These are phyloP conservation scores for Secale cereale DNA, from an alignment of 176 grass and related monocot species.

Conservation along the genomic window DNA sequence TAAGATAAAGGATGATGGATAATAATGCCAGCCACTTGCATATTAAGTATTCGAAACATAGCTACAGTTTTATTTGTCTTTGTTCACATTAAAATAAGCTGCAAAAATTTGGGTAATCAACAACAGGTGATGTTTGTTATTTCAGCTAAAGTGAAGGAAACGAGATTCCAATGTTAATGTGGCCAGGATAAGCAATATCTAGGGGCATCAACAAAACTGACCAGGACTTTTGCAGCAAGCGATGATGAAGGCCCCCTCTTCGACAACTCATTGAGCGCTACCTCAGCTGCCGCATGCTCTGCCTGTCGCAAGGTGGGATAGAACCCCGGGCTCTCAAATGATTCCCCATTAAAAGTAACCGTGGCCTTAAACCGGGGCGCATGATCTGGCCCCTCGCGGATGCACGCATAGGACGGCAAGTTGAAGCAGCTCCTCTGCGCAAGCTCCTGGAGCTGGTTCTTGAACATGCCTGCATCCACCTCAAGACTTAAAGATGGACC, in stretches of 20 bases:
- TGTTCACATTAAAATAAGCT: neutral
- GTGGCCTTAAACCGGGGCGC: conserved; percentile 62
- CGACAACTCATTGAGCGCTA: conserved; percentile 51
- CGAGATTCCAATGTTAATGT: neutral
- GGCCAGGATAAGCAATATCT: neutral
- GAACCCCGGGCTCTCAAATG: conserved; percentile 49
- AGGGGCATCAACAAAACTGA: conserved; percentile 31
- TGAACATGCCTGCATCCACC: conserved; percentile 48
- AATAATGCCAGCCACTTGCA: neutral
- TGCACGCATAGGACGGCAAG: conserved; percentile 50
- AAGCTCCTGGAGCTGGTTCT: conserved; percentile 74
- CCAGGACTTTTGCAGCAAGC: conserved; percentile 63
- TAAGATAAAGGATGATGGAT: conserved; percentile 13
- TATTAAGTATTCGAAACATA: neutral
- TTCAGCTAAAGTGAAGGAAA: no score
- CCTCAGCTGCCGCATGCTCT: conserved; percentile 52
- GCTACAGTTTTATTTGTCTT: neutral
- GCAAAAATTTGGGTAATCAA: conserved; percentile 1
- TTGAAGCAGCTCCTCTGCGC: conserved; percentile 81
- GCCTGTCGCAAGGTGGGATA: conserved; percentile 55
- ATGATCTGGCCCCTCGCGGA: conserved; percentile 59
- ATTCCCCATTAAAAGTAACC: conserved; percentile 65
- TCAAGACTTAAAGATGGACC: conserved; percentile 5
- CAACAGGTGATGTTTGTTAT: neutral
- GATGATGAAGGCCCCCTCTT: conserved; percentile 53